These are phyloP conservation scores for Debaryomyces hansenii DNA, from an alignment of 805 yeast genomes.

Conservation along the genomic window DNA sequence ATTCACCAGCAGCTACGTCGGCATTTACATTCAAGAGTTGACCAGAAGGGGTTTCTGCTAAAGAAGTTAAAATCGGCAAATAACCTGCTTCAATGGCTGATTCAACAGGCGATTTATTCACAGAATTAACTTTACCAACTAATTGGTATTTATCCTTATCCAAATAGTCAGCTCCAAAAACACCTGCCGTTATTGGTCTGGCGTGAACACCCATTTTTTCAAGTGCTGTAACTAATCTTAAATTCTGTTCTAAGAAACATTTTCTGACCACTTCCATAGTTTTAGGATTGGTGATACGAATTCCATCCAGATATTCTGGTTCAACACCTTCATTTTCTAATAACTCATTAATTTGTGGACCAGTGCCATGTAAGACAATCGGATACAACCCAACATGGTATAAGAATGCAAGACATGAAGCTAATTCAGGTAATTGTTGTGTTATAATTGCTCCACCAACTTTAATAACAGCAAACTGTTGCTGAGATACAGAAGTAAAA, in stretches of 20 bases:
- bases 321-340: conserved; percentile 92
- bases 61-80: conserved; percentile 90
- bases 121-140: conserved; percentile 87
- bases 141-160: conserved; percentile 88
- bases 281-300: conserved; percentile 88
- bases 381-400: conserved; percentile 98
- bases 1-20: conserved; percentile 98
- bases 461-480: conserved; percentile 96
- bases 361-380: conserved; percentile 96
- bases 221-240: conserved; percentile 90
- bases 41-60: conserved; percentile 96
- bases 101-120: conserved; percentile 82
- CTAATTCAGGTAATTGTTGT: conserved; percentile 87
- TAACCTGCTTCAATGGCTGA: conserved; percentile 96
- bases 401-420: conserved; percentile 91
- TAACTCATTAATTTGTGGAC: conserved; percentile 96
- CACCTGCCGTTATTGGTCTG: conserved; percentile 98
- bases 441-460: conserved; percentile 99
- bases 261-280: conserved; percentile 96
- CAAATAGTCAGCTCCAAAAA: conserved; percentile 87
- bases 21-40: conserved; percentile 97
- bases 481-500: conserved; percentile 93
- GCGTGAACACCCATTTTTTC: conserved; percentile 98
- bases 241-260: conserved; percentile 93
- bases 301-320: conserved; percentile 95